Base-by-base conservation (phyloP, 1,284 basidiomycete species). In the Apiotrichum veenhuisii region DNA sequence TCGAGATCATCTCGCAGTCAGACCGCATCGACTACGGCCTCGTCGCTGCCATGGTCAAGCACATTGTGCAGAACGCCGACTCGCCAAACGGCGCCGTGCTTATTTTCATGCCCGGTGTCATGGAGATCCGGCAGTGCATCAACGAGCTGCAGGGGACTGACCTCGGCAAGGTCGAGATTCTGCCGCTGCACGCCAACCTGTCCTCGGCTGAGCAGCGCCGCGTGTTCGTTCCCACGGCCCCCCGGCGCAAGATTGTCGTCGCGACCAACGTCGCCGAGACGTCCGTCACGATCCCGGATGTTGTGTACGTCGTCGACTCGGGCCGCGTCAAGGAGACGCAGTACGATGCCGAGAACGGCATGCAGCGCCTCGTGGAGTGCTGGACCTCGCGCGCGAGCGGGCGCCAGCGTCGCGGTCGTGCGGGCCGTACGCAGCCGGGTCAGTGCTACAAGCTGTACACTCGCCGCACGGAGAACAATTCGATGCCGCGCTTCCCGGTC, bases 231-330 rank as follows among this genome's bases (percentile, higher is more conserved):
- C 78, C 80, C 11, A 81, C 82, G 0, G 82, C 82, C 0, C 76
- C 81, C 0, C 82, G 80, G 57, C 87, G 92, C 81, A 97, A 96
- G 75, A 84, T 96, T 43, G 86, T 97, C 34, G 89, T 86, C 0
- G 83, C 92, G 1, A 96, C 93, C 10, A 96, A 96, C 66, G 89
- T 97, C 26, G 64, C 73, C 44, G 79, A 96, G 83, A 96, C 93
- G 1, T 93, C 89, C 5, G 92, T 97, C 62, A 97, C 93, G 1
- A 95, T 97, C 61, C 88, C 93, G 65, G 91, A 94, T 65, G 83
- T 94, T 27, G 81, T 89, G 33, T 91, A 88, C 67, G 91, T 94
- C 18, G 82, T 95, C 40, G 91, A 93, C 65, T 79, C 84, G 0
- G 94, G 94, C 1, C 87, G 86, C 70, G 91, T 92, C 69, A 96